Base-by-base conservation (phyloP, 2,329 filamentous ascomycete species). In the Diaporthe velutina region DNA sequence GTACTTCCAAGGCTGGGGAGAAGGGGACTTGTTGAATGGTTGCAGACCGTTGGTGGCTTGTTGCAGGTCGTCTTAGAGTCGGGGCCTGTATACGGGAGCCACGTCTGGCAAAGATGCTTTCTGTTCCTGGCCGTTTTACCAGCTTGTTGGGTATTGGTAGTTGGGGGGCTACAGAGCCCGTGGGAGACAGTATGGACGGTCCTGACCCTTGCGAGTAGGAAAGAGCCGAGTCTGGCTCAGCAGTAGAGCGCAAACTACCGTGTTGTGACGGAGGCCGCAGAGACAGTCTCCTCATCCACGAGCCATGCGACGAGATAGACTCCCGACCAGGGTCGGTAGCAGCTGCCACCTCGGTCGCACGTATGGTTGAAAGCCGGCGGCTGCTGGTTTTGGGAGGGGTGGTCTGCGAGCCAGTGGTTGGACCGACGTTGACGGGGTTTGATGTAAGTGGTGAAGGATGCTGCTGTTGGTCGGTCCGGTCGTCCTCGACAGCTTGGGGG, bases 11-110 rank as follows among this genome's bases (percentile, higher is more conserved):
- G 76, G 45, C 76, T 73, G n/a, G 77, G 45, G 38, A 77, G 73
- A 45, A 73, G 61, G 52, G 75, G 75, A 85, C 81, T 76, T 91
- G 89, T 78, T 94, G 91, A 38, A 95, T 84, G 1, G 93, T 94
- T 45, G 91, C 91, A 60, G 93, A 93, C 79, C 94, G 89, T 81
- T 96, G 93, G 80, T 95, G 93, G 82, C 94, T 95, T 25, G 94
- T 96, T 60, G 93, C 93, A 70, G 94, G 94, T 78, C 94, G 88
- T 74, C 93, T 91, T 75, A 96, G 88, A 30, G 90, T 91, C 3
- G 91, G 89, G 76, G 93, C 86, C 79, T 93, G 90, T 64, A 91
- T 89, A 77, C 85, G 90, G 42, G 91, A 87, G 76, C 88, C 86
- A 74, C 86, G 87, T 74, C 86, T 85, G 40, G 84, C 80, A 42